These are phyloP conservation scores for Tulasnella calospora DNA, from an alignment of 768 basidiomycete genomes.

Conservation along the genomic window DNA sequence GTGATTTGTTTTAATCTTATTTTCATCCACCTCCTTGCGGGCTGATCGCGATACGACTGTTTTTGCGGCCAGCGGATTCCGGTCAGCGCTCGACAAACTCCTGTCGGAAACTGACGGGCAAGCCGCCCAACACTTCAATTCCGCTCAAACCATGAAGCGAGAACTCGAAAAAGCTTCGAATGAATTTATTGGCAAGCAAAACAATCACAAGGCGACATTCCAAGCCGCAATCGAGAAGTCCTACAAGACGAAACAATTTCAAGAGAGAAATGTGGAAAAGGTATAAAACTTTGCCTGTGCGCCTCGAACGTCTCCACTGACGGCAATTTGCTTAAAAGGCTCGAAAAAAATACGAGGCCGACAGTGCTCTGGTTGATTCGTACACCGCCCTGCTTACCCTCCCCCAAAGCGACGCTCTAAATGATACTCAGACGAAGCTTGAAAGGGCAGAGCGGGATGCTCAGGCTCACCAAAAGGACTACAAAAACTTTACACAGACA, in stretches of 20 bases:
- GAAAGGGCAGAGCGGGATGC: slow-evolving; percentile 87
- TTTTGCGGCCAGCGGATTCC: slow-evolving; percentile 59
- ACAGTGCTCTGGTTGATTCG: slow-evolving; percentile 90
- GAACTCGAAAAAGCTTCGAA: slow-evolving; percentile 66
- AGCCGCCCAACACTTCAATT: slow-evolving; percentile 61
- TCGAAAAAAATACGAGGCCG: slow-evolving; percentile 86
- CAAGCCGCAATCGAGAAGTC: slow-evolving; percentile 80
- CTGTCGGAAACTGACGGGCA: slow-evolving; percentile 80
- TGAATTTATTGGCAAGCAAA: slow-evolving; percentile 60
- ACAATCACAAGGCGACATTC: slow-evolving; percentile 64
- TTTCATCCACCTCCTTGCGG: neutral
- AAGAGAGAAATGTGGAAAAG: slow-evolving; percentile 79
- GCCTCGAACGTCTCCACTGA: neutral
- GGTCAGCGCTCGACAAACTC: slow-evolving; percentile 72
- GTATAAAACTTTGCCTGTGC: slow-evolving; percentile 29
- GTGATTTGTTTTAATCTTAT: slow-evolving; percentile 43
- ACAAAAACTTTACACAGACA: slow-evolving; percentile 71
- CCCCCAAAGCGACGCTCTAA: slow-evolving; percentile 84
- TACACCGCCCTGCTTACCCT: slow-evolving; percentile 87
- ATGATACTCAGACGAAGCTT: slow-evolving; percentile 73
- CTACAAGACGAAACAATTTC: slow-evolving; percentile 81
- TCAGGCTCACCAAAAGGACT: slow-evolving; percentile 84
- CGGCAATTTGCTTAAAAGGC: slow-evolving; percentile 41
- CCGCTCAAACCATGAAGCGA: slow-evolving; percentile 67
- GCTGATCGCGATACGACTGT: neutral